Evolutionary conservation across 2,329 filamentous ascomycete genomes (phyloP), one percentile per base, ranked within the genome.

Genomic region (Teratosphaeria nubilosa): DNA sequence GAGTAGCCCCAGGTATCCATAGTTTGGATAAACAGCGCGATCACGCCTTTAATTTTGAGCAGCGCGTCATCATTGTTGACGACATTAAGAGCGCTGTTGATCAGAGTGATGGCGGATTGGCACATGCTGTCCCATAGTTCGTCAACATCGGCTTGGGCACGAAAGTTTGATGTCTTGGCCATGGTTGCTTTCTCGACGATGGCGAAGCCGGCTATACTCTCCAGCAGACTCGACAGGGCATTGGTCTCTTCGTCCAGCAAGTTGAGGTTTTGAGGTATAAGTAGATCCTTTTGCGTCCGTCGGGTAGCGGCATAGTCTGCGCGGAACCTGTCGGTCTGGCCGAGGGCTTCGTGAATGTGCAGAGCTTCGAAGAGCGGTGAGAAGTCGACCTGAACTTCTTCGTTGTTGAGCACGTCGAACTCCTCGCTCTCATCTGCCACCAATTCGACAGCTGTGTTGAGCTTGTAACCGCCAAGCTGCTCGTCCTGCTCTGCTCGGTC

Each of bases 81-180:
- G 48, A 86, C 84, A 54, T 83, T 81, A 4, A 99, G 77, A 0
- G 90, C 87, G 65, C 86, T 89, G 0, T 86, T 86, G 62, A 95
- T 95, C 53, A 97, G 78, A 9, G 81, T 82, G 64, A 97, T 90
- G 0, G 90, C 87, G 51, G 87, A 86, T 68, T 91, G 89, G 69
- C 92, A 97, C 89, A 97, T 94, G 0, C 91, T 96, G 68, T 97
- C 92, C 94, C 94, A 99, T 1, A 99, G 78, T 73, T 97, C 94
- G 69, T 99, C 94, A n/a, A 96, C 91, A 76, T 99, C 94, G 64
- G 88, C 83, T 11, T 84, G 77, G 30, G 90, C 87, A 62, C 94
- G 85, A 54, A 99, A 77, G 68, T 94, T 89, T 1, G 90, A 89
- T 0, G 87, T 86, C 64, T 88, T 87, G 63, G 86, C 86, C 85